Conservation (phyloP, 768 basidiomycete genomes). For the Lyophyllum atratum region DNA sequence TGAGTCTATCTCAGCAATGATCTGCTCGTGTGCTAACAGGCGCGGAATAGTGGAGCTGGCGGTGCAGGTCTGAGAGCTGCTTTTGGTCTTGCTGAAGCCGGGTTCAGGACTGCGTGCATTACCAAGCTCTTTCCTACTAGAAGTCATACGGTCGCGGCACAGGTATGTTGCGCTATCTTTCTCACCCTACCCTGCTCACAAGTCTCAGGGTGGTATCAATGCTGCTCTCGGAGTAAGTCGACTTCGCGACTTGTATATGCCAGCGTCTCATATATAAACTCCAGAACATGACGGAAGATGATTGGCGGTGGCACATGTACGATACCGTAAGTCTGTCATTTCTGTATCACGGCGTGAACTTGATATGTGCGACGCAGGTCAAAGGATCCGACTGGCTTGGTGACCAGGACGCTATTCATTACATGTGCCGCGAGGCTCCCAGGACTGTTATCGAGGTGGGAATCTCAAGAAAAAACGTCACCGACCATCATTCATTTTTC, state of each 20-base stretch:
- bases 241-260: constrained; percentile 3
- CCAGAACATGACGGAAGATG: constrained; percentile 98
- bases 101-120: constrained; percentile 98
- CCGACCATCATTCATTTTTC: constrained; percentile 1
- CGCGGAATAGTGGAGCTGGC: constrained; percentile 78
- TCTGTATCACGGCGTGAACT: neutral
- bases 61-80: constrained; percentile 98
- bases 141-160: constrained; percentile 98
- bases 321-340: constrained; percentile 66
- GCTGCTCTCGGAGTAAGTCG: constrained; percentile 86
- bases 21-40: neutral
- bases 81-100: constrained; percentile 97
- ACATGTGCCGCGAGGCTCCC: constrained; percentile 99
- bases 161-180: constrained; percentile 47
- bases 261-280: constrained; percentile 7
- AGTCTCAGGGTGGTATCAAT: constrained; percentile 91
- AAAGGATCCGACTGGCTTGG: constrained; percentile 99
- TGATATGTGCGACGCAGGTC: constrained; percentile 51
- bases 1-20: constrained; percentile 48
- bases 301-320: constrained; percentile 99
- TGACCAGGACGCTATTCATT: constrained; percentile 99
- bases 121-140: constrained; percentile 98
- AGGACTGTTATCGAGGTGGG: constrained; percentile 87
- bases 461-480: neutral
- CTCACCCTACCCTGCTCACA: constrained; percentile 9